Evolutionary conservation across 495 filamentous ascomycete genomes (phyloP).

Genomic region (Trichoderma asperelloides): DNA sequence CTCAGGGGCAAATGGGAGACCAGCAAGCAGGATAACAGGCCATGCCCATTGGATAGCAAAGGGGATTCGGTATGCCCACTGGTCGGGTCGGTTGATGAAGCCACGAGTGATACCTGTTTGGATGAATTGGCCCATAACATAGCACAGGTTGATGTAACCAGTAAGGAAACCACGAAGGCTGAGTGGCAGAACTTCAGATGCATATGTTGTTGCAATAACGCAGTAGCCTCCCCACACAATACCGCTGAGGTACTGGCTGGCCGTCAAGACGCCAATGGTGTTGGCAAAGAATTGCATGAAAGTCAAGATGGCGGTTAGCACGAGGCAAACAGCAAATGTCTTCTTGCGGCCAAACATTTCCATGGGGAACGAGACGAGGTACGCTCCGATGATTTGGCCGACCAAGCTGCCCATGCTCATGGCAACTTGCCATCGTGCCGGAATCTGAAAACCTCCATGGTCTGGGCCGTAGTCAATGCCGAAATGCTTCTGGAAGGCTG

Average conservation of each 20-base stretch:
- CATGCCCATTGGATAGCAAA: constrained; percentile 50
- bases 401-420: constrained; percentile 33
- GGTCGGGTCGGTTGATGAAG: constrained; percentile 19
- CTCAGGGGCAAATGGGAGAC: constrained; percentile 33
- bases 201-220: constrained; percentile 36
- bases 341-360: constrained; percentile 49
- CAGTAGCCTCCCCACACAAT: constrained; percentile 55
- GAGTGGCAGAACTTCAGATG: constrained; percentile 53
- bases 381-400: constrained; percentile 55
- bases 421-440: constrained; percentile 33
- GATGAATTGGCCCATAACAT: constrained; percentile 51
- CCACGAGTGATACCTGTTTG: constrained; percentile 37
- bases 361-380: constrained; percentile 53
- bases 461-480: constrained; percentile 30
- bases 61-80: constrained; percentile 49
- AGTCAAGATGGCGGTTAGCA: constrained; percentile 35
- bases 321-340: constrained; percentile 25
- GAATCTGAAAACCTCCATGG: constrained; percentile 38
- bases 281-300: constrained; percentile 52
- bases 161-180: constrained; percentile 52
- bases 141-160: constrained; percentile 60
- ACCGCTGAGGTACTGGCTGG: constrained; percentile 57
- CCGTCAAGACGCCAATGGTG: constrained; percentile 48
- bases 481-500: constrained; percentile 23
- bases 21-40: constrained; percentile 37